Conservation (phyloP, 352 stramenopile genomes). For the Lagenidium sp. region DNA sequence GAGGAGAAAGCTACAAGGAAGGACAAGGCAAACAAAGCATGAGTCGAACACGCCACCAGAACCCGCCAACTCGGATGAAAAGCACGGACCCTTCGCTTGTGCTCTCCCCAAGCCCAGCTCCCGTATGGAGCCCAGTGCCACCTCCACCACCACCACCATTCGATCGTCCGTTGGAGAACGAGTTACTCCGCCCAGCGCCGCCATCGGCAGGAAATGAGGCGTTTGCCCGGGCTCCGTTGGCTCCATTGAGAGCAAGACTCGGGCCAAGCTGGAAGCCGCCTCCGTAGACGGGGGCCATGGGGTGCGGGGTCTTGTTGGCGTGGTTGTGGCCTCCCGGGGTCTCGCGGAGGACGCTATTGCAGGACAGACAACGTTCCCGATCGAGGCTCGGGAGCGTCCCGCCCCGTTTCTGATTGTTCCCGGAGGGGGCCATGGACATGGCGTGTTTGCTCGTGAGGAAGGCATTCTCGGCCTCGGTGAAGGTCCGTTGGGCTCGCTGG, state of each 20-base stretch:
- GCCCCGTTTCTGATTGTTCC: constrained; percentile 21
- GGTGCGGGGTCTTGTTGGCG: constrained; percentile 55
- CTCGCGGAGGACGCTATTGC: constrained; percentile 59
- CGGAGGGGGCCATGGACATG: constrained; percentile 2
- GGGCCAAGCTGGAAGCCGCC: constrained; percentile 55
- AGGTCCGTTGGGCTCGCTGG: constrained; percentile 44
- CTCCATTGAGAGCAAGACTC: too few species aligned
- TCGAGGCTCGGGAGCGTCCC: constrained; percentile 68
- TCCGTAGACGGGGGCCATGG: constrained; percentile 56
- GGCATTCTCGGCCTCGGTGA: constrained; percentile 57
- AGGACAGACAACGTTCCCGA: constrained; percentile 68
- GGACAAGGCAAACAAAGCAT: constrained; percentile 4
- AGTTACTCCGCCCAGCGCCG: constrained; percentile 16
- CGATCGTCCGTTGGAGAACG: constrained; percentile 2
- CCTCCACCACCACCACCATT: constrained; percentile 1
- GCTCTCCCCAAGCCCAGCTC: constrained; percentile 20
- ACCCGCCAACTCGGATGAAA: too few species aligned
- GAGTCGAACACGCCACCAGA: too few species aligned
- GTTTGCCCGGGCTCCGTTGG: too few species aligned
- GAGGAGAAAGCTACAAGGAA: constrained; percentile 47
- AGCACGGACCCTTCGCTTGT: constrained; percentile 52
- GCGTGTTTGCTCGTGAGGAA: constrained; percentile 70
- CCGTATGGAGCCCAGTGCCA: neutral
- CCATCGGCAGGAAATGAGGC: too few species aligned
- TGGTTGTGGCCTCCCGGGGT: constrained; percentile 12